A percentile compares a stretch with the other conserved stretches of the same genome.
phyloP scores from a whole-genome alignment of 2,329 filamentous ascomycete genomes.

The Dendryphion nanum region DNA sequence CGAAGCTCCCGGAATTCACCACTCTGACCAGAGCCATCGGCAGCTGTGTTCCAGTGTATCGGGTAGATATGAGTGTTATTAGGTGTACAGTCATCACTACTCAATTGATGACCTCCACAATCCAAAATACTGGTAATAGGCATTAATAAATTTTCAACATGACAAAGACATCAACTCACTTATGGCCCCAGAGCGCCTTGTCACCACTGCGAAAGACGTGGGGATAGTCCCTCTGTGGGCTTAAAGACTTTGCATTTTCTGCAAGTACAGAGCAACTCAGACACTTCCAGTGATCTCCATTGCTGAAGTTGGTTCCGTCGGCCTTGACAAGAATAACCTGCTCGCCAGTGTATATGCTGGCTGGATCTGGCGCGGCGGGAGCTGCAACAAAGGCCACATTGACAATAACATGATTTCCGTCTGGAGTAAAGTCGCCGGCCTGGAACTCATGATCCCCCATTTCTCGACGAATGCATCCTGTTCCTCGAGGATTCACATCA shows the following conservation, averaged over 20 bases:
- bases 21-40: conserved; percentile 27
- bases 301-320: conserved; percentile 43
- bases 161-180: not conserved
- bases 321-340: conserved; percentile 47
- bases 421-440: conserved; percentile 40
- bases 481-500: conserved; percentile 34
- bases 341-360: conserved; percentile 43
- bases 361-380: conserved; percentile 38
- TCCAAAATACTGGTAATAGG: not conserved
- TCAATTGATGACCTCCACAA: conserved; percentile 15
- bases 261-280: conserved; percentile 45
- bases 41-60: conserved; percentile 5
- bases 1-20: conserved; percentile 10
- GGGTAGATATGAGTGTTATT: not conserved
- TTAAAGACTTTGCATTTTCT: conserved; percentile 22
- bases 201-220: not conserved
- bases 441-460: conserved; percentile 16
- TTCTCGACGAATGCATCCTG: conserved; percentile 37
- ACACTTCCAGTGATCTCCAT: conserved; percentile 51
- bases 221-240: conserved; percentile 23
- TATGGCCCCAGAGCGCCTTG: not conserved
- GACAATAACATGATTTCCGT: conserved; percentile 45
- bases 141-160: too few species aligned
- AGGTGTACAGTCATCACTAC: conserved; percentile 13
- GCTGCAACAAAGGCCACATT: conserved; percentile 45